These are phyloP conservation scores for Xylariaceae sp. DNA, from an alignment of 2,329 filamentous ascomycete species.

Conservation along the genomic window DNA sequence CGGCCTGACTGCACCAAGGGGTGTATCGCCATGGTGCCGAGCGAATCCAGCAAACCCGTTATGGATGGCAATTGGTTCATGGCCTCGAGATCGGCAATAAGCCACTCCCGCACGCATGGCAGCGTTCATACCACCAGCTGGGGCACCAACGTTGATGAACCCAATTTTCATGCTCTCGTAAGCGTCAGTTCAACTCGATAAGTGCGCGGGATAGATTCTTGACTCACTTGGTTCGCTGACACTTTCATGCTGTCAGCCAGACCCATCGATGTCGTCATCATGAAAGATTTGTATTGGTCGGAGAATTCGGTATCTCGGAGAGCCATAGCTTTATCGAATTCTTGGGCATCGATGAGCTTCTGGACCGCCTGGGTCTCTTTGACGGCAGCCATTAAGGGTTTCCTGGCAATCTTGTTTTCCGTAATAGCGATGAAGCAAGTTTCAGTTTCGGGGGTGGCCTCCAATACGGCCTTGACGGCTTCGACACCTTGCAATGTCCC, in stretches of 20 bases:
- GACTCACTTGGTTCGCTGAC: constrained; percentile 64
- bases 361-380: constrained; percentile 80
- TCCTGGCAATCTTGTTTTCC: constrained; percentile 95
- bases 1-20: constrained; percentile 75
- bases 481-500: constrained; percentile 91
- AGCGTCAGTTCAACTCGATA: constrained; percentile 26
- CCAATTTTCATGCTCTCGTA: constrained; percentile 80
- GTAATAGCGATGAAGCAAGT: constrained; percentile 95
- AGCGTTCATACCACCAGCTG: constrained; percentile 96
- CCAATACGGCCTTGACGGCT: constrained; percentile 85
- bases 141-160: constrained; percentile 94
- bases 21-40: constrained; percentile 81
- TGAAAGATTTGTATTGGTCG: constrained; percentile 86
- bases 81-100: constrained; percentile 88
- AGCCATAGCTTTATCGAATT: constrained; percentile 83
- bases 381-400: constrained; percentile 85
- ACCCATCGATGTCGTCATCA: constrained; percentile 84
- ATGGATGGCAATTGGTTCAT: constrained; percentile 87
- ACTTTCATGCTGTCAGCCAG: constrained; percentile 61
- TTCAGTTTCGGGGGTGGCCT: constrained; percentile 81
- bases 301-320: constrained; percentile 90
- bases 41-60: constrained; percentile 95
- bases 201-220: background rate
- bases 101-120: constrained; percentile 89
- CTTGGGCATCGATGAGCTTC: constrained; percentile 73